Conservation (phyloP, 2,329 filamentous ascomycete species). For the Aureobasidium mangrovei region DNA sequence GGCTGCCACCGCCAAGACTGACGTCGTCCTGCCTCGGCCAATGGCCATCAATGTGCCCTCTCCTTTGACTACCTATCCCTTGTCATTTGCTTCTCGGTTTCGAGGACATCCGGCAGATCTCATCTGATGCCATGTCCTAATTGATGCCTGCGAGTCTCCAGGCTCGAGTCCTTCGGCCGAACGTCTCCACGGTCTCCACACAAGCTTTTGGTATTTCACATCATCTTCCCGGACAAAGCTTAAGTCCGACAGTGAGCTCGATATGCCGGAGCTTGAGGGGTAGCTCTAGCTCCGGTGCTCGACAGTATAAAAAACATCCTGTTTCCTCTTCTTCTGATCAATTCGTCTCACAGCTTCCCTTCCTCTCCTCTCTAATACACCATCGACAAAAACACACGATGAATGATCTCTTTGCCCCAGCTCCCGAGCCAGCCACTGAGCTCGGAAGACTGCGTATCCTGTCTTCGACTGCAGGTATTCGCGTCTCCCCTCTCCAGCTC, state of each 20-base stretch:
- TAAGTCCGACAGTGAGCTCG: background rate
- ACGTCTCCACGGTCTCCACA: background rate
- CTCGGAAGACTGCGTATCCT: slow-evolving; percentile 46
- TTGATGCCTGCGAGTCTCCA: too few species aligned
- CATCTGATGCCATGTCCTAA: too few species aligned
- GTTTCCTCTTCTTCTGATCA: background rate
- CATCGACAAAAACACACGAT: background rate
- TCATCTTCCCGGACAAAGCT: background rate
- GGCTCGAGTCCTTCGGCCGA: background rate
- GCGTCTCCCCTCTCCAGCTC: slow-evolving; percentile 46
- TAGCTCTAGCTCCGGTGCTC: slow-evolving; percentile 7
- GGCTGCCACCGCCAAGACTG: too few species aligned
- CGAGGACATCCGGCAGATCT: too few species aligned
- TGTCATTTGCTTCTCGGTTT: too few species aligned
- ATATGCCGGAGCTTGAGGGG: background rate
- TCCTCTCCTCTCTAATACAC: background rate
- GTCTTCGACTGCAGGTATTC: slow-evolving; percentile 42
- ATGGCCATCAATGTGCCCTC: too few species aligned
- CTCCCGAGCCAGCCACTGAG: slow-evolving; percentile 30
- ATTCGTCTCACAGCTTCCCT: background rate
- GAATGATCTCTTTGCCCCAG: slow-evolving; percentile 17
- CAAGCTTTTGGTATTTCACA: too few species aligned
- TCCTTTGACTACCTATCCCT: too few species aligned
- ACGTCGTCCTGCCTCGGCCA: too few species aligned
- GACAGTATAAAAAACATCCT: background rate